Percentiles rank a stretch among this genome's conserved stretches.
These are phyloP conservation scores for Rhodotorula kratochvilovae DNA, from an alignment of 768 basidiomycete genomes.

Conservation along the genomic window DNA sequence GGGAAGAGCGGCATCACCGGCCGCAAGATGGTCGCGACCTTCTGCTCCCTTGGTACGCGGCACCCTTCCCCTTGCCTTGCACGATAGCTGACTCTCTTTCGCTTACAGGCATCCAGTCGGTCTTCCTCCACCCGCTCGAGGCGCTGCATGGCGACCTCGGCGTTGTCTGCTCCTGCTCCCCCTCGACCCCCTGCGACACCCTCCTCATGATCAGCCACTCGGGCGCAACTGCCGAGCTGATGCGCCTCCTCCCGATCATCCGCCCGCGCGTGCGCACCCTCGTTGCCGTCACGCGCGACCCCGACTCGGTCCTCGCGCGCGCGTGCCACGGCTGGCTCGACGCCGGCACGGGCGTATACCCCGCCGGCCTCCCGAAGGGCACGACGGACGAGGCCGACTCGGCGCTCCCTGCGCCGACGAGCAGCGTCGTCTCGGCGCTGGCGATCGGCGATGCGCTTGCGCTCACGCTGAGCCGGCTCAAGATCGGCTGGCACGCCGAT, in stretches of 20 bases:
- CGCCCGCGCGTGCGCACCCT: conserved; percentile 32
- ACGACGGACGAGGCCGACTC: conserved; percentile 43
- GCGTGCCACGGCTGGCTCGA: conserved; percentile 40
- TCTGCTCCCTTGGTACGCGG: conserved; percentile 41
- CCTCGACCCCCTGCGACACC: conserved; percentile 36
- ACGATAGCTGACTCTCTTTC: not conserved
- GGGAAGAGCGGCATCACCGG: conserved; percentile 43
- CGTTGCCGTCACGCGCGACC: conserved; percentile 41
- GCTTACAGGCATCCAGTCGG: conserved; percentile 38
- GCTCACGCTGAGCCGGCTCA: conserved; percentile 31
- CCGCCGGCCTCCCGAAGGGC: conserved; percentile 15
- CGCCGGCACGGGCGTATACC: conserved; percentile 37
- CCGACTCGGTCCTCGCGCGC: conserved; percentile 38
- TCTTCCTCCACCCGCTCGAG: conserved; percentile 43
- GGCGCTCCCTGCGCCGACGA: conserved; percentile 42
- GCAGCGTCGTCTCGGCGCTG: conserved; percentile 39
- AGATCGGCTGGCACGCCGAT: conserved; percentile 40
- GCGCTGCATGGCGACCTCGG: conserved; percentile 45
- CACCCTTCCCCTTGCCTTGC: not conserved
- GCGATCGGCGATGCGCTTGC: conserved; percentile 42
- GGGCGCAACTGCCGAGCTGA: conserved; percentile 43
- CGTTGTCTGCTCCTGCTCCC: conserved; percentile 37
- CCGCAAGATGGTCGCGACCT: conserved; percentile 43
- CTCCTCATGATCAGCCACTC: conserved; percentile 43
- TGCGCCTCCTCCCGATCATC: conserved; percentile 40